Conservation (phyloP, 2,329 filamentous ascomycete species). For the Epichloe amarillans region DNA sequence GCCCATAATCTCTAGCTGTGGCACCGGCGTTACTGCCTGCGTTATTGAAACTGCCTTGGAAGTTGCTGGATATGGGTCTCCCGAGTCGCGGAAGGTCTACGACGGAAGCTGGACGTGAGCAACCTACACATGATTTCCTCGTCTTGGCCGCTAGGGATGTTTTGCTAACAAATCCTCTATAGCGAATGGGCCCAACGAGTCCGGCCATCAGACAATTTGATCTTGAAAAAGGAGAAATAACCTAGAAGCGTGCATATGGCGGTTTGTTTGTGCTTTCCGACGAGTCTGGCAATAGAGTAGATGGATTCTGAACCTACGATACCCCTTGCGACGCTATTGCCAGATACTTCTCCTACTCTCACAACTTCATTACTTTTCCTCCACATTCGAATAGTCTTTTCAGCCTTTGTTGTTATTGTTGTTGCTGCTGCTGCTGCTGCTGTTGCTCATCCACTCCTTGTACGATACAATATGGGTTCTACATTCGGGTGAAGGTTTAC, state of each 20-base stretch:
- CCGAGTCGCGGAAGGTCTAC: conserved; percentile 62
- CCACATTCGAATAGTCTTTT: neutral
- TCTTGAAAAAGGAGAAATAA: conserved; percentile 35
- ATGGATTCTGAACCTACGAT: neutral
- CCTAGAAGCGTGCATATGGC: neutral
- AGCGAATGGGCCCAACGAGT: conserved; percentile 58
- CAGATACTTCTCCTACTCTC: neutral
- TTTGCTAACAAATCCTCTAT: conserved; percentile 14
- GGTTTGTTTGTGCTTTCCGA: neutral
- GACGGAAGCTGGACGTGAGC: conserved; percentile 97
- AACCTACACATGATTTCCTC: neutral
- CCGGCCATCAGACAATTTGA: conserved; percentile 46
- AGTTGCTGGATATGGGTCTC: conserved; percentile 59
- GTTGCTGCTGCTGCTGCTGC: no score
- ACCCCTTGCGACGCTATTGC: neutral
- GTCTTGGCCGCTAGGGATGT: neutral
- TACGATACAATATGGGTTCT: neutral
- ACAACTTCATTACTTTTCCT: neutral
- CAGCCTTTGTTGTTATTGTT: neutral
- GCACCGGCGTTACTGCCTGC: conserved; percentile 86
- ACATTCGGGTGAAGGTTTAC: neutral
- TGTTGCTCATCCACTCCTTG: neutral
- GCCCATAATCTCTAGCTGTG: conserved; percentile 78
- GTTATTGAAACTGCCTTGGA: conserved; percentile 78
- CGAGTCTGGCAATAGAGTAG: neutral